Base-by-base conservation (phyloP, 2,329 filamentous ascomycete species). In the Colletotrichum melonis region DNA sequence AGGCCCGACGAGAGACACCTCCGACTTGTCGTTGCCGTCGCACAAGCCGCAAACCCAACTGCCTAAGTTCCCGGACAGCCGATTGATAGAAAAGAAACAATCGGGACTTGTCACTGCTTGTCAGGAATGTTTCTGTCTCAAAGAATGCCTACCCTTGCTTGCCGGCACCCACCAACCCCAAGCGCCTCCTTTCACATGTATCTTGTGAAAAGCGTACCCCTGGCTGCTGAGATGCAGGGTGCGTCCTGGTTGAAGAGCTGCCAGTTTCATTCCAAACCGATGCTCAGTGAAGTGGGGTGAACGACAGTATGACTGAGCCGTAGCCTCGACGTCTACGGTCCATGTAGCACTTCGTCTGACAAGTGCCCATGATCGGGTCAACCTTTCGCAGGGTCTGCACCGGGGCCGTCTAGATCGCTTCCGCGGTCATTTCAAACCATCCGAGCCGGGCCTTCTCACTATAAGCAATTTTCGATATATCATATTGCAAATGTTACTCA, bases 341-440 rank as follows among this genome's bases (percentile, higher is more conserved):
- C 28, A 42, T 35, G 49, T 65, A 62, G 70, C 73, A 62, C 73
- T 66, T 75, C 70, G 58, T 75, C 66, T 75, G 30, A 74, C 73
- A 65, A 55, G 32, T 19, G 38, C 24, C 30, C 57, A 67, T 55
- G 57, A 54, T 35, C 46, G 11, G 22, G 26, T 52, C 22, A 55
- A 22, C 32, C 28, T 32, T 16, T 59, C 42, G 49, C 60, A 32
- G 52, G 52, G 49, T 30, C 66, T 57, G 28, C 52, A 52, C 52
- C 55, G 67, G 70, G 42, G 26, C 35, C 22, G 22, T 54, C 38
- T 56, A 35, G 60, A 54, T 30, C 65, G 72, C 68, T 49, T 72
- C 76, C 75, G 72, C 74, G 71, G 75, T 75, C 75, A 74, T 69
- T 75, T 26, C 55, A 64, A 55, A 60, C 19, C n/a, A 22, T 60